phyloP scores from a whole-genome alignment of 805 yeast genomes.

The Deakozyma indianensis region DNA sequence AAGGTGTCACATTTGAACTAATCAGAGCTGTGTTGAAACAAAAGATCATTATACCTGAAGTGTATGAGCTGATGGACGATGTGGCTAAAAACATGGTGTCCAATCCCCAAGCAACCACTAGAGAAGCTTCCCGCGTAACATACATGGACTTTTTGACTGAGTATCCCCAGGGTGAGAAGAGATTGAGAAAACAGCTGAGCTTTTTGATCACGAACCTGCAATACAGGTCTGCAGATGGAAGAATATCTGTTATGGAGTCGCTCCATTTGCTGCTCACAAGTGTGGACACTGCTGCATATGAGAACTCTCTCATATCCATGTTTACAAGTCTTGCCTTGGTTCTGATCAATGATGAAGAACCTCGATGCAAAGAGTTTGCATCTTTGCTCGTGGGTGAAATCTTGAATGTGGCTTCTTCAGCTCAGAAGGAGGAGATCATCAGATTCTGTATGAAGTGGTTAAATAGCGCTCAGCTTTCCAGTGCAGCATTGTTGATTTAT shows the following conservation, averaged over 20 bases:
- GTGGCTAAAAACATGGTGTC: constrained; percentile 80
- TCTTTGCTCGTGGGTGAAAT: constrained; percentile 35
- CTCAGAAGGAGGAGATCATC: background rate
- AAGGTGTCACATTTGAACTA: constrained; percentile 77
- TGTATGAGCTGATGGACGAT: constrained; percentile 75
- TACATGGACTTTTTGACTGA: constrained; percentile 82
- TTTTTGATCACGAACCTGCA: constrained; percentile 66
- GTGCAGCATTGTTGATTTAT: background rate
- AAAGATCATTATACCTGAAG: constrained; percentile 68
- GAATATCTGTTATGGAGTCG: constrained; percentile 83
- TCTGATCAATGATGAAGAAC: constrained; percentile 59
- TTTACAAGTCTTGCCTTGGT: constrained; percentile 73
- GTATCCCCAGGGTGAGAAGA: constrained; percentile 83
- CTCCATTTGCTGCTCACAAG: constrained; percentile 56
- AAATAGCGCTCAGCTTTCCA: background rate
- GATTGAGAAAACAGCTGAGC: constrained; percentile 69
- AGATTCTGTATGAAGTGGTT: background rate
- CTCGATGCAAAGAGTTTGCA: constrained; percentile 78
- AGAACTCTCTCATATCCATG: constrained; percentile 42
- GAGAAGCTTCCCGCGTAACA: constrained; percentile 72
- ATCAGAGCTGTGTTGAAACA: constrained; percentile 63
- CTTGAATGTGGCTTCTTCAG: constrained; percentile 22
- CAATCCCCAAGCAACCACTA: constrained; percentile 65
- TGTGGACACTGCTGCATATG: constrained; percentile 34
- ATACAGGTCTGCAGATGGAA: constrained; percentile 75